Conservation (phyloP, 2,329 filamentous ascomycete genomes). For the Fusarium illudens region DNA sequence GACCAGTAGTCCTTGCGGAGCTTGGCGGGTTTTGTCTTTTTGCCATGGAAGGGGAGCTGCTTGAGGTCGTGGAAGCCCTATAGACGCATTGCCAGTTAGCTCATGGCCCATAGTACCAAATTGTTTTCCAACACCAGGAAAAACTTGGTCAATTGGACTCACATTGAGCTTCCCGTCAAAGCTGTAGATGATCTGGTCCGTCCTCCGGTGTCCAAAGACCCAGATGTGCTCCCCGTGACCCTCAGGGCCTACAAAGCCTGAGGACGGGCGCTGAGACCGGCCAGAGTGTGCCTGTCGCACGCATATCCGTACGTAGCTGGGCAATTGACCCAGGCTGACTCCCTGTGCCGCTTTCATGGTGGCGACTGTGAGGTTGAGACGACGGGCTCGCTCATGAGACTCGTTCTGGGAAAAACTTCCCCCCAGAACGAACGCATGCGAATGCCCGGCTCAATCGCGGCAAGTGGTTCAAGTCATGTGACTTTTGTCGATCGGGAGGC, state of each 20-base stretch:
- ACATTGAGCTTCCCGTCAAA: slow-evolving; percentile 57
- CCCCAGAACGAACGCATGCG: slow-evolving; percentile 30
- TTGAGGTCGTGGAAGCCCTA: slow-evolving; percentile 57
- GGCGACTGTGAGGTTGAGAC: slow-evolving; percentile 36
- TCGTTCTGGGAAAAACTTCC: slow-evolving; percentile 26
- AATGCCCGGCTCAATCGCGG: slow-evolving; percentile 27
- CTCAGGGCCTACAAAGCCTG: slow-evolving; percentile 43
- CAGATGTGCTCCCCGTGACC: slow-evolving; percentile 67
- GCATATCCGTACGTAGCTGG: slow-evolving; percentile 52
- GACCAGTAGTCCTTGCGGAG: slow-evolving; percentile 74
- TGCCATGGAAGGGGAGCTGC: slow-evolving; percentile 72
- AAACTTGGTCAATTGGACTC: slow-evolving; percentile 36
- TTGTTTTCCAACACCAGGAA: background rate
- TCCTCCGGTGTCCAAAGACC: slow-evolving; percentile 60
- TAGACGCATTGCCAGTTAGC: background rate
- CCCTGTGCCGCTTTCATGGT: slow-evolving; percentile 51
- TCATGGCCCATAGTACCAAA: background rate
- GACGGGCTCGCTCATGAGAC: slow-evolving; percentile 30
- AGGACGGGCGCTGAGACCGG: slow-evolving; percentile 33
- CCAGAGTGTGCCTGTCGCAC: slow-evolving; percentile 50
- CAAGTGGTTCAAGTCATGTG: slow-evolving; percentile 31
- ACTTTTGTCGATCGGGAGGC: background rate
- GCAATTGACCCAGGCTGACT: slow-evolving; percentile 53
- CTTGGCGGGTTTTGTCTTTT: slow-evolving; percentile 69
- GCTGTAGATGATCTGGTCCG: slow-evolving; percentile 63